A percentile compares a stretch with the other conserved stretches of the same genome.
phyloP scores from a whole-genome alignment of 176 grass and related monocot genomes.

The Phoenix roebelenii region DNA sequence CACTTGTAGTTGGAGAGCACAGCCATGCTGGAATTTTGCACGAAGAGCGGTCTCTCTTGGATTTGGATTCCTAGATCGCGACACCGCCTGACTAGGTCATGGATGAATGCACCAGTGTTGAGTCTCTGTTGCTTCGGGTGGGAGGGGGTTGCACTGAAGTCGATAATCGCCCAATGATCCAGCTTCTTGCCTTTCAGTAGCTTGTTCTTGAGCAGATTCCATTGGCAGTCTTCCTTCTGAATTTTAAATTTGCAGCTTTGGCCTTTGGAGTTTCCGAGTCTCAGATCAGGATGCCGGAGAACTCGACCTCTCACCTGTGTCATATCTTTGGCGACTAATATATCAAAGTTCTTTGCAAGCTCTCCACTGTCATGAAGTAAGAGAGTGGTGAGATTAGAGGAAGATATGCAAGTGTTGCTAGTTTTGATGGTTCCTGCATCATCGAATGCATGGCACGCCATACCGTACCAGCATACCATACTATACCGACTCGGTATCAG shows the following conservation, averaged over 20 bases:
- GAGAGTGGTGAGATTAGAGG: no score
- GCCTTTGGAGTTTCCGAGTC: conserved; percentile 22
- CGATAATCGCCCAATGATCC: conserved; percentile 39
- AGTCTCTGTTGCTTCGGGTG: background rate
- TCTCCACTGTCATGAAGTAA: conserved; percentile 29
- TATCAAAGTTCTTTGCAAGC: conserved; percentile 33
- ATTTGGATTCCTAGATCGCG: conserved; percentile 30
- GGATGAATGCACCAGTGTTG: conserved; percentile 11
- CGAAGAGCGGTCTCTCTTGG: background rate
- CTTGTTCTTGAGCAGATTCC: conserved; percentile 32
- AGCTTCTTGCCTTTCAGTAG: conserved; percentile 29
- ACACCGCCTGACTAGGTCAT: conserved; percentile 27
- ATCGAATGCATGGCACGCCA: no score
- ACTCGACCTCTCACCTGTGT: conserved; percentile 41
- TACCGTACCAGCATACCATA: no score
- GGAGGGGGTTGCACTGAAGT: conserved; percentile 32
- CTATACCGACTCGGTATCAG: no score
- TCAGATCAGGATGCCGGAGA: conserved; percentile 35
- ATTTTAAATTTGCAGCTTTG: conserved; percentile 10
- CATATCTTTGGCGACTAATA: conserved; percentile 39
- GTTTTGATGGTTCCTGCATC: no score
- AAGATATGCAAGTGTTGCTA: no score
- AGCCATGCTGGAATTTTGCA: conserved; percentile 6
- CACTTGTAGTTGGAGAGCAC: conserved; percentile 9
- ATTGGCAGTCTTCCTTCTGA: conserved; percentile 24